phyloP scores from a whole-genome alignment of 257 asterid species.

The Marsdenia floribunda region DNA sequence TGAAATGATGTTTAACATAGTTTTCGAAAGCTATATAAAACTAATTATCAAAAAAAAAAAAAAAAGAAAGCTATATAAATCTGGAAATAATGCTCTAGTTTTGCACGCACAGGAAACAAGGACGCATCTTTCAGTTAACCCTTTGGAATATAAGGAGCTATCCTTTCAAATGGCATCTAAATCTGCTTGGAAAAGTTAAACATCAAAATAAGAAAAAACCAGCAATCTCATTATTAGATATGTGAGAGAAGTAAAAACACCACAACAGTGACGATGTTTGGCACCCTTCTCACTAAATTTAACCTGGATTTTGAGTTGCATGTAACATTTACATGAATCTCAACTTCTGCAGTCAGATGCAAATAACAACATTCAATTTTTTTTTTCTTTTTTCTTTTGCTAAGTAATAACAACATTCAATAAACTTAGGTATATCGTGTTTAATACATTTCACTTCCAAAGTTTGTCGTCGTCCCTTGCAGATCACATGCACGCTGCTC shows the following conservation, averaged over 20 bases:
- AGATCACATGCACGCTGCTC: constrained; percentile 83
- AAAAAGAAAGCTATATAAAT: no score
- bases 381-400: no score
- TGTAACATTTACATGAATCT: background rate
- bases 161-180: background rate
- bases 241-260: no score
- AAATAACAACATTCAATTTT: background rate
- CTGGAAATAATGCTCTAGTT: background rate
- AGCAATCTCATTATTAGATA: no score
- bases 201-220: background rate
- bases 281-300: background rate
- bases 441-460: constrained; percentile 30
- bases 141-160: background rate
- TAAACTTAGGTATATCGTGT: background rate
- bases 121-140: background rate
- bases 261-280: background rate
- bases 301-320: background rate
- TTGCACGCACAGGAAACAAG: background rate
- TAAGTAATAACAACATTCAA: background rate
- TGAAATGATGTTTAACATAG: background rate
- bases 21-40: background rate
- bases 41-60: no score
- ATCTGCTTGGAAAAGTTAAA: background rate
- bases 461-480: constrained; percentile 45
- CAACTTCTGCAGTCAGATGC: background rate